Base-by-base conservation (phyloP, 1,284 basidiomycete genomes). In the Sporisorium reilianum region DNA sequence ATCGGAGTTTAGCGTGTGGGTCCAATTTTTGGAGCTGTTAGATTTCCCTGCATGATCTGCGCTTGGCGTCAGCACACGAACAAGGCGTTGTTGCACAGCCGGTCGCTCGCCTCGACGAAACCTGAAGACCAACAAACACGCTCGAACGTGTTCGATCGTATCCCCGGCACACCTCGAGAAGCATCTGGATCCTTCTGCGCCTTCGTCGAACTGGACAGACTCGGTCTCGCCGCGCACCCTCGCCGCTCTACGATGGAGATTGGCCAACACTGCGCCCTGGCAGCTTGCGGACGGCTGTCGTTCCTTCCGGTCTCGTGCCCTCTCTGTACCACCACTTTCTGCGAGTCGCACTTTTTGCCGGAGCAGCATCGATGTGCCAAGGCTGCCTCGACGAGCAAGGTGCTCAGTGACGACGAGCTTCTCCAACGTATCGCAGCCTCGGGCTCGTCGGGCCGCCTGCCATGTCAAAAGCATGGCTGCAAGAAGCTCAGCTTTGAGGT, bases 261-360 rank as follows among this genome's bases (percentile, higher is more conserved):
- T 23, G 79, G 79, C 51, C 64, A 69, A 28, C 69, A 80, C 44
- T 81, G 80, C 60, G 46, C 53, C 18, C 46, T 77, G 5, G 42
- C 55, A 9, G 50, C 62, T 6, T 81, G 80, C 57, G 53, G 48
- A 14, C 67, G 75, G 12, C 69, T 80, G 18, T 77, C 79, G 16
- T 81, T 81, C 54, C 69, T 81, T 10, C 79, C 80, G 4, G 57
- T 80, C 26, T 59, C 61, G 5, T 81, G 80, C 30, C 57, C 73
- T 10, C 68, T 57, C 46, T 81, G 80, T 58, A 64, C 56, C 23
- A 49, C 53, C 28, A 44, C 50, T 5, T 81, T 65, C 51, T 81
- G 80, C 71, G 78, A 80, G 30, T 62, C 63, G 10, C 80, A 81
- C 42, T 78, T 70, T 41, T 59, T 78, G 3, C 75, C 80, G 7